phyloP scores from a whole-genome alignment of 306 rosid genomes.

The Cucumis melo region DNA sequence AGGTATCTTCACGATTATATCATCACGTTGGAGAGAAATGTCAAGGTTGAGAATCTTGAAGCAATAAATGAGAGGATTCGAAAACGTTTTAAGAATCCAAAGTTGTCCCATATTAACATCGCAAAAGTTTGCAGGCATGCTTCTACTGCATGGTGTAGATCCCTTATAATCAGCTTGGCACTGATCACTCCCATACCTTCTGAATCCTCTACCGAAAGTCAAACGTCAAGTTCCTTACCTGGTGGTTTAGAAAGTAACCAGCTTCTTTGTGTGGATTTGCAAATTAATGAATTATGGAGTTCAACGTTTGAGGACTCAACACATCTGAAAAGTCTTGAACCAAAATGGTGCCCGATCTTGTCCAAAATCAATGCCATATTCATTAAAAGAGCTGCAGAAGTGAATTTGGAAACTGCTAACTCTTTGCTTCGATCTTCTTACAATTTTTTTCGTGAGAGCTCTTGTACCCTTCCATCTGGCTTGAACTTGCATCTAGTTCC shows the following conservation, averaged over 20 bases:
- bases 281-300: conserved; percentile 64
- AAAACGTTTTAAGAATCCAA: conserved; percentile 86
- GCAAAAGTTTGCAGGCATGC: conserved; percentile 85
- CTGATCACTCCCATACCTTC: conserved; percentile 44
- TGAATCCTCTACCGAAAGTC: conserved; percentile 33
- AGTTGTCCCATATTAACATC: conserved; percentile 56
- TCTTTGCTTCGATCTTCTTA: conserved; percentile 75
- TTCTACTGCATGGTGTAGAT: conserved; percentile 88
- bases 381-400: conserved; percentile 55
- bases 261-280: conserved; percentile 69
- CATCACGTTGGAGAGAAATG: conserved; percentile 50
- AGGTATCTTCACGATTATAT: conserved; percentile 83
- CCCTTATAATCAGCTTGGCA: conserved; percentile 65
- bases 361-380: conserved; percentile 33
- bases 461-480: conserved; percentile 67
- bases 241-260: conserved; percentile 41
- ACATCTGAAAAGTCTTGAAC: conserved; percentile 41
- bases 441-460: conserved; percentile 85
- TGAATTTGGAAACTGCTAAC: conserved; percentile 58
- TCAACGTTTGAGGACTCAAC: conserved; percentile 60
- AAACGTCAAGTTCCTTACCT: conserved; percentile 30
- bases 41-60: conserved; percentile 78
- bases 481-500: conserved; percentile 56
- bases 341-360: conserved; percentile 49
- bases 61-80: conserved; percentile 88